Evolutionary conservation across 192 early-diverging fungal species (phyloP).

Genomic region (Gorgonomyces haynaldii): DNA sequence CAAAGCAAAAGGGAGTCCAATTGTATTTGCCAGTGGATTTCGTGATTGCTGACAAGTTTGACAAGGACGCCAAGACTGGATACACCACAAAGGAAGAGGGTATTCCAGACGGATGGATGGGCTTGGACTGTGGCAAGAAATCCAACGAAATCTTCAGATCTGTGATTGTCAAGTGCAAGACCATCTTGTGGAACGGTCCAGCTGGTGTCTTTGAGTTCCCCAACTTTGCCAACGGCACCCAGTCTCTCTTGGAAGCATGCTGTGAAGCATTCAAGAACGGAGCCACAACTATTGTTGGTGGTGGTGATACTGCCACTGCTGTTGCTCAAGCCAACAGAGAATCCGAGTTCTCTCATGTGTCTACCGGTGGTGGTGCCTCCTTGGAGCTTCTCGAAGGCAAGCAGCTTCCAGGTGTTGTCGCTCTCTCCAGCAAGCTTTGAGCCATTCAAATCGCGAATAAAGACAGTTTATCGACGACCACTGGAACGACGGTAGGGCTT

Average conservation of each 20-base stretch:
- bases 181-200: constrained; percentile 91
- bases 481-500: too few species aligned
- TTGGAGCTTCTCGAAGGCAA: constrained; percentile 96
- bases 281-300: constrained; percentile 87
- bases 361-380: constrained; percentile 92
- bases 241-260: constrained; percentile 71
- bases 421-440: constrained; percentile 25
- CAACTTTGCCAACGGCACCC: constrained; percentile 83
- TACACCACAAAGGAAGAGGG: constrained; percentile 79
- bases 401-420: constrained; percentile 50
- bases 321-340: constrained; percentile 76
- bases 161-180: constrained; percentile 67
- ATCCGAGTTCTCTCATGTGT: constrained; percentile 83
- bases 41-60: constrained; percentile 79
- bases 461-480: too few species aligned
- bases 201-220: constrained; percentile 96
- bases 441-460: too few species aligned
- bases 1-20: constrained; percentile 78
- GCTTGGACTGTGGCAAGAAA: constrained; percentile 80
- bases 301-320: constrained; percentile 96
- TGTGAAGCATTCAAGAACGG: constrained; percentile 70
- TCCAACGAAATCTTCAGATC: constrained; percentile 60
- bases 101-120: constrained; percentile 83
- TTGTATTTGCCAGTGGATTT: constrained; percentile 86
- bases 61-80: constrained; percentile 62